Evolutionary conservation across 2,329 filamentous ascomycete species (phyloP).

Genomic region (Rutstroemia sp.): DNA sequence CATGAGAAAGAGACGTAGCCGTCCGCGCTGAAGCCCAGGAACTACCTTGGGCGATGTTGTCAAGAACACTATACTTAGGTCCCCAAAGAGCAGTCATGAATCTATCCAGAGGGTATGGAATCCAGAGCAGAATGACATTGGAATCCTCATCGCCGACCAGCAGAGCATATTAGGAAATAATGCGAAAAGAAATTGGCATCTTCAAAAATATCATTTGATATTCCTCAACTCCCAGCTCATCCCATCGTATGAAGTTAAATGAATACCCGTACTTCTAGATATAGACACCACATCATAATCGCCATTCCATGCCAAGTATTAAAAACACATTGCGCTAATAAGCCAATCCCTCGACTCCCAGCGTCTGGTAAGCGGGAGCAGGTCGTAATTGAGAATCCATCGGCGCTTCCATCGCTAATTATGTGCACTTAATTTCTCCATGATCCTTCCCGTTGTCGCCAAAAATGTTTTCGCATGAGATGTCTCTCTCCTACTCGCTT

Average conservation of each 20-base stretch:
- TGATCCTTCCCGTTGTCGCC: not conserved
- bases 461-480: not conserved
- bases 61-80: too few species aligned
- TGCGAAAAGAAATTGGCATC: not conserved
- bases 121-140: too few species aligned
- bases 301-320: not conserved
- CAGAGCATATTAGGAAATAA: not conserved
- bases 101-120: too few species aligned
- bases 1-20: too few species aligned
- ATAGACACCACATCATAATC: not conserved
- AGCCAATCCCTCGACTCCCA: not conserved
- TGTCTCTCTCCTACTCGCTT: slow-evolving; percentile 2
- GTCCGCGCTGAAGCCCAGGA: too few species aligned
- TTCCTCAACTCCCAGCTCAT: slow-evolving; percentile 1
- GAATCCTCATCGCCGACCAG: too few species aligned
- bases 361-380: not conserved
- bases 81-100: too few species aligned
- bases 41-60: too few species aligned
- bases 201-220: not conserved
- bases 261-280: not conserved
- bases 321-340: not conserved
- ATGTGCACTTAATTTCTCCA: not conserved
- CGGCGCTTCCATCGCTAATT: not conserved
- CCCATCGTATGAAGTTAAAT: not conserved
- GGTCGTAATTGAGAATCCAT: not conserved